phyloP scores from a whole-genome alignment of 2,329 filamentous ascomycete genomes.

The Colletotrichum shisoi region DNA sequence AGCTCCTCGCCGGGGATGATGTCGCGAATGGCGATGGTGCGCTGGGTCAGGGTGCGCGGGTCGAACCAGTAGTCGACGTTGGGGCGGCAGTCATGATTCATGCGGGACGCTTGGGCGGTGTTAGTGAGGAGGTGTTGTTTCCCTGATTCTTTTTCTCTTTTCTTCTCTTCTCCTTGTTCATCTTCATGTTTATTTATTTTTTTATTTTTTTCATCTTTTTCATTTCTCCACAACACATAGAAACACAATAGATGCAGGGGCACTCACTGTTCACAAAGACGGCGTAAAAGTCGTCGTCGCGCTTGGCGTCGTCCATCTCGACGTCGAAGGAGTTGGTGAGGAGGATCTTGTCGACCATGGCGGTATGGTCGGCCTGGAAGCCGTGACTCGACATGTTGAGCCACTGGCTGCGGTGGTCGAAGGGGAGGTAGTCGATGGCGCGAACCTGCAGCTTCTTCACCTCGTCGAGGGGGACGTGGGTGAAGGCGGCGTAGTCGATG shows the following conservation, averaged over 20 bases:
- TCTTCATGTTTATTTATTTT: no score
- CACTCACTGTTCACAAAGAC: slow-evolving; percentile 51
- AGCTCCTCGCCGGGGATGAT: slow-evolving; percentile 55
- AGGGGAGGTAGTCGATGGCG: slow-evolving; percentile 47
- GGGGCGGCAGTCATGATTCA: slow-evolving; percentile 58
- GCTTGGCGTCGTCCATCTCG: slow-evolving; percentile 45
- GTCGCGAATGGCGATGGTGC: slow-evolving; percentile 51
- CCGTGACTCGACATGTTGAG: slow-evolving; percentile 52
- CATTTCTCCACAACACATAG: background rate
- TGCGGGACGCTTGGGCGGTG: slow-evolving; percentile 47
- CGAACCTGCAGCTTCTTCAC: slow-evolving; percentile 47
- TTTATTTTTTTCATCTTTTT: no score
- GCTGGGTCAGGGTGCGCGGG: slow-evolving; percentile 50
- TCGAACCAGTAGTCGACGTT: slow-evolving; percentile 57
- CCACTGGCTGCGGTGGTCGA: slow-evolving; percentile 45
- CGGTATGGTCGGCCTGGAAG: slow-evolving; percentile 41
- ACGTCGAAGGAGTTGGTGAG: slow-evolving; percentile 53
- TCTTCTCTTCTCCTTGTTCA: background rate
- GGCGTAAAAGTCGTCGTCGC: slow-evolving; percentile 47
- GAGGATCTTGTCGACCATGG: slow-evolving; percentile 49
- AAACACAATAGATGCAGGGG: rapidly evolving
- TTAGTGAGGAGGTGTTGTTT: slow-evolving; percentile 4
- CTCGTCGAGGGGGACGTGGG: slow-evolving; percentile 43
- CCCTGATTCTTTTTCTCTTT: background rate
- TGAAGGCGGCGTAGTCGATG: slow-evolving; percentile 52